phyloP scores from a whole-genome alignment of 2,329 filamentous ascomycete species.

The Paraphaeosphaeria minitans region DNA sequence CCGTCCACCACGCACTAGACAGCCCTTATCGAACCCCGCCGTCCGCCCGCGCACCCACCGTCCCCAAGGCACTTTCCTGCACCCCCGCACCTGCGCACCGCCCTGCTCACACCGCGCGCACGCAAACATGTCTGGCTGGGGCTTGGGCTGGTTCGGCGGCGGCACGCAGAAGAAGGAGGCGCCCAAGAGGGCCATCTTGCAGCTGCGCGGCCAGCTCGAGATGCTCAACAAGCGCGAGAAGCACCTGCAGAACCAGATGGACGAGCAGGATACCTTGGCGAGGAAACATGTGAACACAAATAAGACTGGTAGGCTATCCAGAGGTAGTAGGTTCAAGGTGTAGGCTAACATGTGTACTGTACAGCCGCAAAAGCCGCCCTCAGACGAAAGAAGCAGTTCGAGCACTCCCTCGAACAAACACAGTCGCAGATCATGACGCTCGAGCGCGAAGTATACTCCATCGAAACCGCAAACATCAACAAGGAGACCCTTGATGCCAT shows the following conservation, averaged over 20 bases:
- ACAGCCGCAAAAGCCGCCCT: conserved; percentile 88
- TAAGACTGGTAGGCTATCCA: conserved; percentile 74
- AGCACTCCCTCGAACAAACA: conserved; percentile 91
- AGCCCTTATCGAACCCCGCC: conserved; percentile 10
- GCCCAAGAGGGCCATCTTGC: conserved; percentile 95
- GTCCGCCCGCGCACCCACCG: not conserved
- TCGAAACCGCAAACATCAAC: conserved; percentile 99
- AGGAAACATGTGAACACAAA: conserved; percentile 87
- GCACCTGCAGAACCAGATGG: conserved; percentile 88
- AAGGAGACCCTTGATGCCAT: conserved; percentile 93
- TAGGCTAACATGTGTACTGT: no score
- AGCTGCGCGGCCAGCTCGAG: conserved; percentile 84
- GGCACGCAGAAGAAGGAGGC: conserved; percentile 85
- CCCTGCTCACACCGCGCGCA: conserved; percentile 11
- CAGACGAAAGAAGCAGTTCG: conserved; percentile 91
- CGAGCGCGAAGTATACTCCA: conserved; percentile 93
- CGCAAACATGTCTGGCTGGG: conserved; percentile 51
- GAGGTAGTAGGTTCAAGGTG: no score
- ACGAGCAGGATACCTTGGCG: conserved; percentile 86
- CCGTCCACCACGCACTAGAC: not conserved
- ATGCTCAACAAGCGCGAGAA: conserved; percentile 98
- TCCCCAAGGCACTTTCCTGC: not conserved
- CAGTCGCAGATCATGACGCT: conserved; percentile 86
- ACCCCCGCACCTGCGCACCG: not conserved
- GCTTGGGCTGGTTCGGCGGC: conserved; percentile 83